Conservation (phyloP, 768 basidiomycete species). For the Agrocybe pediades region DNA sequence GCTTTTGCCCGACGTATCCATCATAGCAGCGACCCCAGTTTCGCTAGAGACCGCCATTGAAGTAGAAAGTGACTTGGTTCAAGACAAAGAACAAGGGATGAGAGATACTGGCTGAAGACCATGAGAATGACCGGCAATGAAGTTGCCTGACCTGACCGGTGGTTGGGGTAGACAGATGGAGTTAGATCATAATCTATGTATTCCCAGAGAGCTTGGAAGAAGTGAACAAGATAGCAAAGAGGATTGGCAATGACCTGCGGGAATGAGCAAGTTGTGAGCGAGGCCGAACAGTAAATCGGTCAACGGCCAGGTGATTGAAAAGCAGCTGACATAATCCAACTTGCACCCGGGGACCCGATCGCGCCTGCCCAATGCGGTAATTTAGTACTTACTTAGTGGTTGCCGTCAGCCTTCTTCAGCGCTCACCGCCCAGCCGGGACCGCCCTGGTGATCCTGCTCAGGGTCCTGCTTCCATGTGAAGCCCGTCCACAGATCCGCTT, state of each 20-base stretch:
- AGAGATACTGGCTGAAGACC: background rate
- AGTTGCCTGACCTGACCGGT: background rate
- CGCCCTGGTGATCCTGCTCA: constrained; percentile 15
- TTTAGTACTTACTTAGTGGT: background rate
- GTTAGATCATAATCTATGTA: background rate
- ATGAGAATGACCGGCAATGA: background rate
- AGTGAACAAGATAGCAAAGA: background rate
- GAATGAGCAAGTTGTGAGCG: background rate
- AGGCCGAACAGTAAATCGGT: background rate
- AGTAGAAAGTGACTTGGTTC: background rate
- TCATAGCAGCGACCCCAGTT: constrained; percentile 9
- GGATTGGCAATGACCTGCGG: background rate
- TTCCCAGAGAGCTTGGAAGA: background rate
- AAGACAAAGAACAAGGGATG: background rate
- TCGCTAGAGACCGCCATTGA: constrained; percentile 10
- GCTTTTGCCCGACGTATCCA: constrained; percentile 12
- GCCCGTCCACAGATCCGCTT: constrained; percentile 4
- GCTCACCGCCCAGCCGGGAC: constrained; percentile 22
- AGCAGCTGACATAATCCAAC: no score
- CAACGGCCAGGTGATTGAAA: no score
- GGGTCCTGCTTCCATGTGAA: constrained; percentile 15
- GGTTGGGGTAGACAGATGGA: background rate
- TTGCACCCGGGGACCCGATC: no score
- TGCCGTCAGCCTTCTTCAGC: constrained; percentile 2
- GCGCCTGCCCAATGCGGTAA: background rate